phyloP scores from a whole-genome alignment of 2,329 filamentous ascomycete genomes.

The Diaporthe sp. region DNA sequence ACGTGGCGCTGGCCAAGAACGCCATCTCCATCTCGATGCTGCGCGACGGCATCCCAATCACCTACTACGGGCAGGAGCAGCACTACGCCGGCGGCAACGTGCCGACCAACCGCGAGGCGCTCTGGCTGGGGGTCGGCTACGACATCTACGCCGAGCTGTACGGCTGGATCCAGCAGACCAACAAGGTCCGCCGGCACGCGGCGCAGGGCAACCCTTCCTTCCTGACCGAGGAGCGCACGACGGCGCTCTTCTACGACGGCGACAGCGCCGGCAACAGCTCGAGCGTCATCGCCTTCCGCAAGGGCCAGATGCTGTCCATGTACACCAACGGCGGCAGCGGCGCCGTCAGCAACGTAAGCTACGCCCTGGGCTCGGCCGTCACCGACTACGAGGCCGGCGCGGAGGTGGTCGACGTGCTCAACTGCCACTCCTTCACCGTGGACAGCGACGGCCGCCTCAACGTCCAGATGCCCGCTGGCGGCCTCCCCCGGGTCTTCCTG shows the following conservation, averaged over 20 bases:
- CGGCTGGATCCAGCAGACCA: slow-evolving; percentile 58
- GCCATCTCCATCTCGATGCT: slow-evolving; percentile 66
- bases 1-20: slow-evolving; percentile 64
- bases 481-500: slow-evolving; percentile 58
- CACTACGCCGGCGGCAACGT: slow-evolving; percentile 51
- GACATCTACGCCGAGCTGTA: slow-evolving; percentile 56
- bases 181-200: slow-evolving; percentile 61
- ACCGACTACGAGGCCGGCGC: slow-evolving; percentile 52
- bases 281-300: slow-evolving; percentile 57
- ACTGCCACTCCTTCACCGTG: slow-evolving; percentile 57
- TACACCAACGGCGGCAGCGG: slow-evolving; percentile 55
- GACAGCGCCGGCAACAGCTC: slow-evolving; percentile 33
- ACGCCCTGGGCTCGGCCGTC: slow-evolving; percentile 49
- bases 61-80: slow-evolving; percentile 71
- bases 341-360: slow-evolving; percentile 43
- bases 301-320: slow-evolving; percentile 57
- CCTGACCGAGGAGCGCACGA: slow-evolving; percentile 51
- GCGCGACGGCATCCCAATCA: slow-evolving; percentile 67
- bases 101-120: slow-evolving; percentile 61
- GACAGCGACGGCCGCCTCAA: slow-evolving; percentile 57
- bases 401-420: slow-evolving; percentile 56
- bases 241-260: slow-evolving; percentile 52
- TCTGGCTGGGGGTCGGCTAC: slow-evolving; percentile 60
- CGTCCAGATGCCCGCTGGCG: slow-evolving; percentile 54
- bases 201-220: slow-evolving; percentile 54